A percentile compares a stretch with the other conserved stretches of the same genome.
phyloP scores from a whole-genome alignment of 345 rosid species.

The Arabidopsis arenosa region DNA sequence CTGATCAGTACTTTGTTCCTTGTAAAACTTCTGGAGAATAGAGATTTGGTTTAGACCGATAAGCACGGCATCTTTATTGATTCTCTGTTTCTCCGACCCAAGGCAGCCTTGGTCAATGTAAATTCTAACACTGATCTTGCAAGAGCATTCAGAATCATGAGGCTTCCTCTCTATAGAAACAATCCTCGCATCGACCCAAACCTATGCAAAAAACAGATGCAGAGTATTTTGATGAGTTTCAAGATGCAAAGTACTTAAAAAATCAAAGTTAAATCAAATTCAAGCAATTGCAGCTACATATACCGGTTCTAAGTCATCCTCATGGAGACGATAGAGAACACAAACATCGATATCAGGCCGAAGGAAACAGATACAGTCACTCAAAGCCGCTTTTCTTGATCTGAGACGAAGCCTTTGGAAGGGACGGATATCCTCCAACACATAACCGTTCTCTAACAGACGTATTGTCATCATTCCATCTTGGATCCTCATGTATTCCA shows the following conservation, averaged over 20 bases:
- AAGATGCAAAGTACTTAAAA: not conserved
- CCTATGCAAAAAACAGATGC: slow-evolving; percentile 51
- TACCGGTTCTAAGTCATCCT: slow-evolving; percentile 42
- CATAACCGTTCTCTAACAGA: slow-evolving; percentile 46
- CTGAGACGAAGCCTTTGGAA: slow-evolving; percentile 68
- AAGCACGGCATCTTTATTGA: slow-evolving; percentile 55
- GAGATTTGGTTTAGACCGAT: slow-evolving; percentile 63
- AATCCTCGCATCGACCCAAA: slow-evolving; percentile 82
- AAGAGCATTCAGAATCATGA: slow-evolving; percentile 64
- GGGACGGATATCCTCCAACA: slow-evolving; percentile 54
- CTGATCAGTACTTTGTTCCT: slow-evolving; percentile 52
- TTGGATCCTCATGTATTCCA: slow-evolving; percentile 59
- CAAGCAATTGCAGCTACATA: slow-evolving; percentile 42
- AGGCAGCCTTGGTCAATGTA: slow-evolving; percentile 63
- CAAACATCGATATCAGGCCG: slow-evolving; percentile 85
- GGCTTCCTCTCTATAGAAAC: slow-evolving; percentile 78
- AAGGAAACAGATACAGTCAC: slow-evolving; percentile 79
- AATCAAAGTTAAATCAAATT: not conserved
- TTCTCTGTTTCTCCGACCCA: slow-evolving; percentile 61
- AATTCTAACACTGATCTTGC: slow-evolving; percentile 61
- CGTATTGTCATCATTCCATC: slow-evolving; percentile 59
- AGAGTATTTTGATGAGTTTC: not conserved
- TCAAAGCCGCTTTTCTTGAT: slow-evolving; percentile 69
- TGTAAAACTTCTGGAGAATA: slow-evolving; percentile 68
- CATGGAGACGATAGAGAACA: slow-evolving; percentile 49